phyloP scores from a whole-genome alignment of 805 yeast species.

The Candida golubevii region DNA sequence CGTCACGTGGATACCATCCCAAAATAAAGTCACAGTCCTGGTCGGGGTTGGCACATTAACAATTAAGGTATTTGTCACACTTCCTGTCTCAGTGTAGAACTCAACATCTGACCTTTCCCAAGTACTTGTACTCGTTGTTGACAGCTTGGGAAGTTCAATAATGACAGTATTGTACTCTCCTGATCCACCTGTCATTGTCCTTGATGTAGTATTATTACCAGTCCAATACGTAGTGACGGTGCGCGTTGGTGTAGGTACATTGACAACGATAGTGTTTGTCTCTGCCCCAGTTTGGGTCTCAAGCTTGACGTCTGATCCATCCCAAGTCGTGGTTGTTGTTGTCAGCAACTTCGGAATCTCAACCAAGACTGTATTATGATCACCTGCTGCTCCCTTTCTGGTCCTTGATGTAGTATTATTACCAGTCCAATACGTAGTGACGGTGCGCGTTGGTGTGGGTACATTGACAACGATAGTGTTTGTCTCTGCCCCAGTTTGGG shows the following conservation, averaged over 20 bases:
- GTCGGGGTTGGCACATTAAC: conserved; percentile 17
- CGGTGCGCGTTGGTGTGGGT: too few relatives aligned
- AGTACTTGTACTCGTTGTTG: conserved; percentile 9
- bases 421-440: conserved; percentile 5
- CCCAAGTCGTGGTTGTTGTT: conserved; percentile 1
- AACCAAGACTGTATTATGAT: conserved; percentile 14
- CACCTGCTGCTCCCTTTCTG: conserved; percentile 11
- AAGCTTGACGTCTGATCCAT: background rate
- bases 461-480: background rate
- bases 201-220: background rate
- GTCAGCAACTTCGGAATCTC: conserved; percentile 5
- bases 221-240: conserved; percentile 12
- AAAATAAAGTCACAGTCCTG: conserved; percentile 8
- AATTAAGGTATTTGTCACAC: conserved; percentile 3
- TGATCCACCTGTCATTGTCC: conserved; percentile 1
- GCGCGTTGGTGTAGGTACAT: conserved; percentile 10
- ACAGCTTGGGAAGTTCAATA: conserved; percentile 8
- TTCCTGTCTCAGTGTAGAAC: background rate
- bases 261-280: conserved; percentile 10
- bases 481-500: conserved; percentile 1
- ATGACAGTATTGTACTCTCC: conserved; percentile 9
- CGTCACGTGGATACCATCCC: conserved; percentile 5
- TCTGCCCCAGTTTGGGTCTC: conserved; percentile 1
- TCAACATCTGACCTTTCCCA: conserved; percentile 2
- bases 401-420: conserved; percentile 9